Evolutionary conservation across 2,329 filamentous ascomycete genomes (phyloP), one percentile per base, ranked within the genome.

Genomic region (Aspergillus sclerotialis): DNA sequence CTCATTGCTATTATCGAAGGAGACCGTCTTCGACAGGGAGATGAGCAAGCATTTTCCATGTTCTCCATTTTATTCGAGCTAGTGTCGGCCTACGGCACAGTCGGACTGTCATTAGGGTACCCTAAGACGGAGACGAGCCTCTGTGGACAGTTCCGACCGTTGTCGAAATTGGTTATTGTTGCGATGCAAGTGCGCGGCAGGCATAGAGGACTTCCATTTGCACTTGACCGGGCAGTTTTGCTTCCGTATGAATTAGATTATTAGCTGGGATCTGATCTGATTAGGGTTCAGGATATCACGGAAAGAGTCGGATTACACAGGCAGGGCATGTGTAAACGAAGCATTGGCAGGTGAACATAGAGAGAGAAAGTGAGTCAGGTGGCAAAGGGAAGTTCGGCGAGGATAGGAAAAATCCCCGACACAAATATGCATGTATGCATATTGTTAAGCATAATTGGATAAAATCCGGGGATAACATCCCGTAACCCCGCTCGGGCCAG

Each of bases 1-100:
- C 76, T 95, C 54, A 82, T 96, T 50, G 75, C 82, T 39, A 92
- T 96, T 48, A 78, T 82, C 15, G 90, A 96, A 63, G 88, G 87
- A 2, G 37, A 52, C 4, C 76, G 78, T 10, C 68, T 96, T 6
- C 71, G 82, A 52, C 73, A 76, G 46, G 67, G 61, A 15, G 70
- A 80, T 41, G 63, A 77, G 31, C 63, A 63, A 36, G 48, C 55
- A 1, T 83, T 86, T 45, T 72, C 75, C 29, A 66, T 84, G 55
- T 87, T 84, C 50, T 64, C 72, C 4, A 66, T 73, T 5, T 69
- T 93, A 3, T 94, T 94, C 52, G 87, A 94, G 58, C 76, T 90
- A 29, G 78, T 93, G 44, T 88, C 82, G 40, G 87, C 87, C 1
- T 93, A 94, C 52, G 90, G 90, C 38, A 95, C 89, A 1, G 89